These are phyloP conservation scores for Geoglossum glabrum DNA, from an alignment of 495 filamentous ascomycete species.

Conservation along the genomic window DNA sequence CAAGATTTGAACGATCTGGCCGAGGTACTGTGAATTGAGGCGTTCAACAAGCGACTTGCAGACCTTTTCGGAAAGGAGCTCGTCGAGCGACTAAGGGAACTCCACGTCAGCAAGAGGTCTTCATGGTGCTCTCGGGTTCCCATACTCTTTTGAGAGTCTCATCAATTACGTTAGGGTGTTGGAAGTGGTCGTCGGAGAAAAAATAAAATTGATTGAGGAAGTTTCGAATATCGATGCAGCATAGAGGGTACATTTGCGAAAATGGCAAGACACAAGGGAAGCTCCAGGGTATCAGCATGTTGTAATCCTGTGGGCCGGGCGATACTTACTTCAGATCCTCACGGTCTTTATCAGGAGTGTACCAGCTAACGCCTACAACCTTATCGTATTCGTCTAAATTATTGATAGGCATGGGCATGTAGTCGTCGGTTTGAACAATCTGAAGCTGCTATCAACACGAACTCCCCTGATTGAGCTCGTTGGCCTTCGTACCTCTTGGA, in stretches of 20 bases:
- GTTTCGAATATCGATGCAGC: conserved; percentile 92
- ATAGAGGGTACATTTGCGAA: conserved; percentile 95
- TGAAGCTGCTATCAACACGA: conserved; percentile 15
- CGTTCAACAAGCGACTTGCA: conserved; percentile 77
- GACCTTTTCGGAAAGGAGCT: conserved; percentile 74
- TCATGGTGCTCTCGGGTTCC: neutral
- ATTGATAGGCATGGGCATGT: conserved; percentile 96
- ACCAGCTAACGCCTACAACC: conserved; percentile 86
- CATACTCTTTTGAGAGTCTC: conserved; percentile 58
- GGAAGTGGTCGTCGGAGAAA: conserved; percentile 87
- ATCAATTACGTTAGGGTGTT: conserved; percentile 68
- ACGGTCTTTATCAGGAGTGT: conserved; percentile 53
- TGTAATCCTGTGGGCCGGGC: neutral
- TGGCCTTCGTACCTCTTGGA: conserved; percentile 46
- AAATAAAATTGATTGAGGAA: conserved; percentile 93
- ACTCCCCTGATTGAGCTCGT: neutral
- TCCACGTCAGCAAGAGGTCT: neutral
- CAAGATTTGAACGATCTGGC: conserved; percentile 93
- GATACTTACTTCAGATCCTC: conserved; percentile 45
- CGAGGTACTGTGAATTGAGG: conserved; percentile 77
- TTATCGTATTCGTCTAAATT: conserved; percentile 84
- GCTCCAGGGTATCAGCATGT: conserved; percentile 23
- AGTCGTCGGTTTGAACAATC: conserved; percentile 93
- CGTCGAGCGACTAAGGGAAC: conserved; percentile 45
- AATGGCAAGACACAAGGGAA: conserved; percentile 89